These are phyloP conservation scores for Aciculosporium take DNA, from an alignment of 2,329 filamentous ascomycete genomes.

Conservation along the genomic window DNA sequence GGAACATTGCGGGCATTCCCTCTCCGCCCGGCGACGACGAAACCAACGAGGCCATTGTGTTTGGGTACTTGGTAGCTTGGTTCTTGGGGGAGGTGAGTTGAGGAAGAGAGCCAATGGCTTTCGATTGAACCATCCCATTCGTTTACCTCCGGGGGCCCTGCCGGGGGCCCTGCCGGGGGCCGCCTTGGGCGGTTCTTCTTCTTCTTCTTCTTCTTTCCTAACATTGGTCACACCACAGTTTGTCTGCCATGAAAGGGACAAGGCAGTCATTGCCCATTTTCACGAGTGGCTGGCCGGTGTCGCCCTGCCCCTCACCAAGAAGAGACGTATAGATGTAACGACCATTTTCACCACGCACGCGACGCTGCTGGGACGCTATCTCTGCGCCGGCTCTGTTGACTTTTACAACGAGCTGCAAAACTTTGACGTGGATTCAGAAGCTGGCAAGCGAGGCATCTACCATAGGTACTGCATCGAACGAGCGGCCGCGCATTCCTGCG, in stretches of 20 bases:
- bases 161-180: too few species aligned
- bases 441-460: constrained; percentile 95
- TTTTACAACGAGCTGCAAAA: constrained; percentile 98
- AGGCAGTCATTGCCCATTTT: constrained; percentile 92
- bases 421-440: constrained; percentile 93
- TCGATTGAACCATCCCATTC: too few species aligned
- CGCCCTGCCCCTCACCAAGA: constrained; percentile 80
- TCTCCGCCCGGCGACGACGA: constrained; percentile 82
- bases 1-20: constrained; percentile 87
- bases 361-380: constrained; percentile 85
- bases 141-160: too few species aligned
- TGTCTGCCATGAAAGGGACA: constrained; percentile 80
- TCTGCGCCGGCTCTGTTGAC: constrained; percentile 93
- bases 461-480: constrained; percentile 97
- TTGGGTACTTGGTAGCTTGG: constrained; percentile 95
- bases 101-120: not conserved
- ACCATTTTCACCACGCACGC: constrained; percentile 99
- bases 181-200: too few species aligned
- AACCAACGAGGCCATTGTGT: constrained; percentile 94
- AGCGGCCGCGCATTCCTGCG: constrained; percentile 76
- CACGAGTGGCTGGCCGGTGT: constrained; percentile 98
- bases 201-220: not conserved
- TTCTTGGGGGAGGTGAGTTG: constrained; percentile 80
- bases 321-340: constrained; percentile 86
- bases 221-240: constrained; percentile 41